Base-by-base conservation (phyloP, 1,284 basidiomycete genomes). In the Cerioporus squamosus region DNA sequence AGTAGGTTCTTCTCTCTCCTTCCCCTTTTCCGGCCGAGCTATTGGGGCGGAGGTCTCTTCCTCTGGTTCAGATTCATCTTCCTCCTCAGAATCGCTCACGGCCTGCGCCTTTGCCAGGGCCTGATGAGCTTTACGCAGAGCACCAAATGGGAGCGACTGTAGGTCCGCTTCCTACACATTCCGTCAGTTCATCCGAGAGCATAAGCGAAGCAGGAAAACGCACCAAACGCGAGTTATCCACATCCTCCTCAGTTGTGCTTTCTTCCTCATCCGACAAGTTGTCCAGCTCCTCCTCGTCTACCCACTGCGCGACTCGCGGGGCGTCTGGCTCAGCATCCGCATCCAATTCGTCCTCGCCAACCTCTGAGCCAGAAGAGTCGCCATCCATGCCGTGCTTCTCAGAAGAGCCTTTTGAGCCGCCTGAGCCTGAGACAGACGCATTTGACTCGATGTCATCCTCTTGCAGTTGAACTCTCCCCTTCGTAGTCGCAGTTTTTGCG, bases 51-150 rank as follows among this genome's bases (percentile, higher is more conserved):
- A n/a, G 1, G 46, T 23, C 20, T 39, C 53, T 29, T 62, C 59
- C 20, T 70, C 70, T 0, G 62, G 58, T 38, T 45, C 68, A 17
- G 64, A 64, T 22, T 69, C 63, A 22, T 70, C 71, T 15, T 77
- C 76, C 5, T 69, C 69, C 12, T 74, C 70, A 20, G 70, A 70
- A 5, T 70, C 67, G 12, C 70, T 68, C 10, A 62, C 61, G 49
- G 68, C 60, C 4, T 69, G 66, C 3, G 76, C 75, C 26, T 74
- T 73, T 1, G 75, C 72, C 12, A 91, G 74, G n/a, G 81, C 74
- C 44, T 75, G 76, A 59, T 87, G 86, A 2, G 90, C 90, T 63
- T 82, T 85, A 12, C 88, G 80, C 26, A 93, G 77, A 10, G 87
- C 79, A 18, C 88, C 89, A 17, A 90, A 80, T 0, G 88, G 82